phyloP scores from a whole-genome alignment of 1,139 yeast species.

The Sugiyamaella novakii region DNA sequence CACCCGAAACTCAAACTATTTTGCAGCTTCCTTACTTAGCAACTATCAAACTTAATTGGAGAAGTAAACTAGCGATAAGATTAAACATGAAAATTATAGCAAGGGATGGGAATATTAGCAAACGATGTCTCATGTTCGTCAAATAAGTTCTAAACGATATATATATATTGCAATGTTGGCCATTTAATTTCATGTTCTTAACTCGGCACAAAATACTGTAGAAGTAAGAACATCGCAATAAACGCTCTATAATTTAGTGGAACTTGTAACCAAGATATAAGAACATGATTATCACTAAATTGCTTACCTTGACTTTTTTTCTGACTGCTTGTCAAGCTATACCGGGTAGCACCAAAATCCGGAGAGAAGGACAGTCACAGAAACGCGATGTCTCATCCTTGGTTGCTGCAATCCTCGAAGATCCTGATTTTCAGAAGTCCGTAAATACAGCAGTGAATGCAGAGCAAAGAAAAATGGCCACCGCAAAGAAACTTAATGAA shows the following conservation, averaged over 20 bases:
- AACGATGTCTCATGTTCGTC: neutral
- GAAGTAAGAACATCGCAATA: too few species aligned
- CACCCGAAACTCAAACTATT: too few species aligned
- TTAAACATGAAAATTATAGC: constrained; percentile 6
- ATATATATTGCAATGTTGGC: too few species aligned
- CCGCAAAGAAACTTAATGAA: too few species aligned
- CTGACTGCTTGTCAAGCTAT: constrained; percentile 7
- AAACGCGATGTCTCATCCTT: constrained; percentile 3
- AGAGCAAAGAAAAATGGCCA: neutral
- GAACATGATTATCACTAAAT: constrained; percentile 1
- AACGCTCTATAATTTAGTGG: too few species aligned
- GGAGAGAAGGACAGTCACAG: neutral
- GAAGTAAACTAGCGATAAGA: constrained; percentile 2
- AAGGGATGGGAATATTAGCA: constrained; percentile 6
- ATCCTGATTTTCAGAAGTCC: constrained; percentile 9
- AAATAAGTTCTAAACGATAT: neutral
- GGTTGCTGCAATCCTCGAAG: constrained; percentile 12
- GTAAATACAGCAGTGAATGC: constrained; percentile 12
- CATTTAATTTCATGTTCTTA: too few species aligned
- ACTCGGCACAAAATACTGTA: too few species aligned
- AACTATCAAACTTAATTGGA: neutral
- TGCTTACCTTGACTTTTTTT: neutral
- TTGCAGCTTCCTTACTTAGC: constrained; percentile 6
- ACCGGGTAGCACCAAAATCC: constrained; percentile 1
- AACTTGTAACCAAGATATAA: too few species aligned